Evolutionary conservation across 1,284 basidiomycete species (phyloP), one percentile per base, ranked within the genome.

Genomic region (Ceratobasidium sp.): DNA sequence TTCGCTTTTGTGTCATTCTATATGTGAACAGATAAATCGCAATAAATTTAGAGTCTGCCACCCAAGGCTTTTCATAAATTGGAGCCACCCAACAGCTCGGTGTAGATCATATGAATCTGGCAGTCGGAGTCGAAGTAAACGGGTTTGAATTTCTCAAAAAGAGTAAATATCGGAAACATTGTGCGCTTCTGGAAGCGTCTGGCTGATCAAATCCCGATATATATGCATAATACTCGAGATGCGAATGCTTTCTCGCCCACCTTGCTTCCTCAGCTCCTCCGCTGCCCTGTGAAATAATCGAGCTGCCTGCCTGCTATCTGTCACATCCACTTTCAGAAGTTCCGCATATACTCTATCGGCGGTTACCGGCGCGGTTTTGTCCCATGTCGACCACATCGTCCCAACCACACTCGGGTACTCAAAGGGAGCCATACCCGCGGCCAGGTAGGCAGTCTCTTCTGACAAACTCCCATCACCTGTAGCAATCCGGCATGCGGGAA

Each of bases 341-440:
- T 62, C 58, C 6, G 69, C 58, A 42, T 61, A 61, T 21, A 60
- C 58, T 21, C 36, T 54, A 21, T 53, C 46, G 6, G 46, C 58
- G 9, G 38, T 42, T 23, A 36, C 44, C n/a, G 25, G 58, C 46
- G 49, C 36, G 21, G 25, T 38, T 33, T 6, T 30, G n/a, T 53
- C 62, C 36, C 23, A n/a, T n/a, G 18, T 46, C 8, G 23, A 23
- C 46, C 46, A 51, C 69, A 72, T 72, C 46, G 56, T 72, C 58
- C 28, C 46, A 38, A 62, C 54, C 36, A 51, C 58, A 16, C 44
- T 23, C 42, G 18, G 58, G 25, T 60, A 71, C 16, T 30, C 66
- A 14, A n/a, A n/a, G n/a, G n/a, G n/a, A 44, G 16, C 16, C 42
- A 44, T 44, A 9, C 42, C 14, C 42, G 16, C 16, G 6, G 16